Conservation (phyloP, 2,329 filamentous ascomycete species). For the Clarireedia homoeocarpa region DNA sequence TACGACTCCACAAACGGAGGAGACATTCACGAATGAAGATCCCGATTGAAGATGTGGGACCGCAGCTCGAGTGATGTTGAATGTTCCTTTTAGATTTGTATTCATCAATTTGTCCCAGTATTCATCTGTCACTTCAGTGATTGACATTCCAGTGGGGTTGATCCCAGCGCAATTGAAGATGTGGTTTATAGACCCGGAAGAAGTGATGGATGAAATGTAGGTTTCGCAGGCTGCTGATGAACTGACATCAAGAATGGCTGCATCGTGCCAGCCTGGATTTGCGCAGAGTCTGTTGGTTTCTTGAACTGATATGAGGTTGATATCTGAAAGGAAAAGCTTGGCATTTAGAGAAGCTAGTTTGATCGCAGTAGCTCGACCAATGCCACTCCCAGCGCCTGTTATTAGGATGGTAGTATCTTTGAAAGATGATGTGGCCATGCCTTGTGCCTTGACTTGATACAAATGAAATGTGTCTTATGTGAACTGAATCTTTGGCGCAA, state of each 20-base stretch:
- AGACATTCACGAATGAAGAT: constrained; percentile 34
- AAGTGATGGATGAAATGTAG: constrained; percentile 21
- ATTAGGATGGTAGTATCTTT: constrained; percentile 22
- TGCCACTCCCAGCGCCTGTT: constrained; percentile 26
- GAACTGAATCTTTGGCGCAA: no score
- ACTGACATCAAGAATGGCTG: neutral
- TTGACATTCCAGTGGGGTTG: constrained; percentile 37
- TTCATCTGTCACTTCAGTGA: constrained; percentile 35
- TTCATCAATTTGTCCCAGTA: constrained; percentile 40
- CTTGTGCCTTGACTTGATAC: neutral
- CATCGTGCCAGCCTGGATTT: neutral
- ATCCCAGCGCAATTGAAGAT: constrained; percentile 39
- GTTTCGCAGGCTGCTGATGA: neutral
- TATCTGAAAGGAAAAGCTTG: constrained; percentile 25
- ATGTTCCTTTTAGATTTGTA: constrained; percentile 36
- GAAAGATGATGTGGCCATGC: constrained; percentile 5
- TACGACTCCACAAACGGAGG: constrained; percentile 30
- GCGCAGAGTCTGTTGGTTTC: constrained; percentile 13
- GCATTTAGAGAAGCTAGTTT: constrained; percentile 24
- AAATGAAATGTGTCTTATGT: no score
- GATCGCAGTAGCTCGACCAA: constrained; percentile 23
- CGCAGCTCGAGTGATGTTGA: constrained; percentile 36
- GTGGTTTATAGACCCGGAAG: constrained; percentile 17
- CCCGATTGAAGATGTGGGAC: constrained; percentile 32
- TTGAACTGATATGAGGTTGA: constrained; percentile 20